Evolutionary conservation across 768 basidiomycete species (phyloP).

Genomic region (Suillus americanus): DNA sequence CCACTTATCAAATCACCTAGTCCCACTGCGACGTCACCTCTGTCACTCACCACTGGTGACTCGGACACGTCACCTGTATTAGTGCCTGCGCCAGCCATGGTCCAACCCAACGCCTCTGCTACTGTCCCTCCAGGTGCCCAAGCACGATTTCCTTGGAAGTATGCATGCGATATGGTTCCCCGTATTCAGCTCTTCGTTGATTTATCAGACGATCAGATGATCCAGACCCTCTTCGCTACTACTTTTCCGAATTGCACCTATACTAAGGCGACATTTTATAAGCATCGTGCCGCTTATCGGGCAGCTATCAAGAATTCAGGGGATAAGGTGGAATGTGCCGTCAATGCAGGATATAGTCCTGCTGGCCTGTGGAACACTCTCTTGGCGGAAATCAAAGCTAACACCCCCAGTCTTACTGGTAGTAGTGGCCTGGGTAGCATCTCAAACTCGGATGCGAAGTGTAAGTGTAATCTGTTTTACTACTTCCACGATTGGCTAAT

Average conservation of each 20-base stretch:
- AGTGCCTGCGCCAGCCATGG: not conserved
- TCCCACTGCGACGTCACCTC: not conserved
- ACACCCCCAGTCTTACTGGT: not conserved
- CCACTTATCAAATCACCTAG: too few species aligned
- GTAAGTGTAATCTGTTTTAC: too few species aligned
- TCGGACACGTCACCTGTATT: not conserved
- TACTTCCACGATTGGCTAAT: too few species aligned
- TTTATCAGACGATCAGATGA: not conserved
- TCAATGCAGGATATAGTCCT: not conserved
- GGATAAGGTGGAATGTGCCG: not conserved
- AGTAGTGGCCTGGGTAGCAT: too few species aligned
- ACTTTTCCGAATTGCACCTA: not conserved
- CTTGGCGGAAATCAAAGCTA: not conserved
- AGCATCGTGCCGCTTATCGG: not conserved
- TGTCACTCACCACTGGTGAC: not conserved
- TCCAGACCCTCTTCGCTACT: not conserved
- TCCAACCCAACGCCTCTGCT: not conserved
- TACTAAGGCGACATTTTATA: not conserved
- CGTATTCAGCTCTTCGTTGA: not conserved
- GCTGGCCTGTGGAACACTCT: not conserved
- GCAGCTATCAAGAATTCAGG: not conserved
- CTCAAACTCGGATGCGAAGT: too few species aligned
- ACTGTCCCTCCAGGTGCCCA: not conserved
- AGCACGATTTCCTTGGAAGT: not conserved
- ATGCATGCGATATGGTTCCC: not conserved